Base-by-base conservation (phyloP, 306 rosid species). In the Vigna reflexopilosa region DNA sequence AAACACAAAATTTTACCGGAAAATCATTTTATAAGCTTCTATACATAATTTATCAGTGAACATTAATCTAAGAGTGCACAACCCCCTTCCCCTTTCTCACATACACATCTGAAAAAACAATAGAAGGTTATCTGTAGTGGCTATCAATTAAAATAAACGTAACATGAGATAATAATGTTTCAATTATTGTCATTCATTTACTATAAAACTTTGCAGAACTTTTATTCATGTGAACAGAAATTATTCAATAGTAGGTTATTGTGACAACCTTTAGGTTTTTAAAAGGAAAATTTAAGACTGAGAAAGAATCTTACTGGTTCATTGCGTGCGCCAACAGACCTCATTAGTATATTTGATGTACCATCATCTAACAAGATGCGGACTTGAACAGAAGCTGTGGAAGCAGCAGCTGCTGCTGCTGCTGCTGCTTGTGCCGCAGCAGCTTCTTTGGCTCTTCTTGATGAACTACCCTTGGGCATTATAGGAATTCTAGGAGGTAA, bases 341-440 rank as follows among this genome's bases (percentile, higher is more conserved):
- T 90, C 92, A 92, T 91, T 59, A 96, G 84, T 83, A 96, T 88
- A 81, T 96, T 96, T 76, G 99, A 96, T 73, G 99, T 96, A 77
- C 99, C 99, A 85, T 96, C 99, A 83, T 96, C 99, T 47, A 96
- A 89, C 86, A 96, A 79, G 75, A 96, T 96, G 68, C 97, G 99
- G 63, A 96, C 99, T 96, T 96, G 99, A 80, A 96, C 94, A 83
- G 93, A 88, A 81, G 98, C 98, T 16, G 97, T 57, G 79, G 98
- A 89, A 86, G 96, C 97, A 81, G 99, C 91, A 24, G 99, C 96
- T 28, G 98, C 98, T 4, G 98, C 97, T 4, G 98, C 97, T 3
- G 94, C 99, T 3, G 98, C 98, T 14, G 98, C 98, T 82, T 91
- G 97, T 48, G 99, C 99, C 30, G 98, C 98, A 71, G 98, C 99